Percentiles rank a stretch among this genome's conserved stretches.
phyloP scores from a whole-genome alignment of 805 yeast species.

The Yamadazyma philogaea region DNA sequence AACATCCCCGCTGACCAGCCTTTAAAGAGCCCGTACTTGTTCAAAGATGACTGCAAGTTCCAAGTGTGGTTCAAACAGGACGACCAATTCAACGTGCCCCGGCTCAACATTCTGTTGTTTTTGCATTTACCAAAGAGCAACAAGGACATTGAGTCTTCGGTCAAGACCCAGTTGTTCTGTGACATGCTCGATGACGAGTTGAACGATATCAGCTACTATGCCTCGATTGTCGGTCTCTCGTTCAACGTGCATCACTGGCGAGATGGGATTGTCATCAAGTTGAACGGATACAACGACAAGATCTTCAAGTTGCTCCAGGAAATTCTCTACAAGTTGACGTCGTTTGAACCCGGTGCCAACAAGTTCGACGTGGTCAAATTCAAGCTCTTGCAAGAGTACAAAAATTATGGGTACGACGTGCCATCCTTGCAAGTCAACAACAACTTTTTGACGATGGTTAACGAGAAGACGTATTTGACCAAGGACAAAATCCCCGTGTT shows the following conservation, averaged over 20 bases:
- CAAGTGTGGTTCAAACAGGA: constrained; percentile 88
- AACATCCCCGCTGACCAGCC: constrained; percentile 28
- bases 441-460: constrained; percentile 59
- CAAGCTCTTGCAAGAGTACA: constrained; percentile 56
- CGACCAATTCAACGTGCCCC: constrained; percentile 85
- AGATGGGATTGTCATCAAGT: constrained; percentile 66
- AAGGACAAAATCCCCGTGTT: constrained; percentile 58
- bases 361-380: constrained; percentile 69
- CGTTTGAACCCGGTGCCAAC: constrained; percentile 48
- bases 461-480: constrained; percentile 66
- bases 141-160: constrained; percentile 54
- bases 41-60: constrained; percentile 48
- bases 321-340: constrained; percentile 52
- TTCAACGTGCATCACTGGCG: constrained; percentile 56
- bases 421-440: constrained; percentile 79
- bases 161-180: constrained; percentile 58
- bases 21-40: constrained; percentile 56
- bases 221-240: constrained; percentile 73
- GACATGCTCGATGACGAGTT: constrained; percentile 75
- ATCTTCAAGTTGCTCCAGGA: constrained; percentile 58
- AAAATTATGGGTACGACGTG: constrained; percentile 65
- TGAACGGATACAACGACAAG: constrained; percentile 84
- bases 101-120: constrained; percentile 65
- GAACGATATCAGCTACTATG: constrained; percentile 76
- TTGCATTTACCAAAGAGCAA: constrained; percentile 65